phyloP scores from a whole-genome alignment of 2,329 filamentous ascomycete species.

The Xylaria sp. region DNA sequence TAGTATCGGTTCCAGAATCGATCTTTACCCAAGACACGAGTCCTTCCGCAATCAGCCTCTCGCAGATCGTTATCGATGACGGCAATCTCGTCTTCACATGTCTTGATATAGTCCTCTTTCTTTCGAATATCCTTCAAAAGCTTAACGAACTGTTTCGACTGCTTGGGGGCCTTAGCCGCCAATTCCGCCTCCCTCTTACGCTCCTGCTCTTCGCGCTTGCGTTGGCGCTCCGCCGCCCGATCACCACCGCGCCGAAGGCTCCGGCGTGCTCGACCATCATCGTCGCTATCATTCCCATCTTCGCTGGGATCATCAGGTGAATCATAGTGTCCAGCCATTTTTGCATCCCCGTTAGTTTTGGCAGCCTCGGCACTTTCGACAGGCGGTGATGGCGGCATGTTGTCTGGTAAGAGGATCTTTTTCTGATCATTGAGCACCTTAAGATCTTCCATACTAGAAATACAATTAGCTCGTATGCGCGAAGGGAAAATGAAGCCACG shows the following conservation, averaged over 20 bases:
- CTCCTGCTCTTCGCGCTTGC: slow-evolving; percentile 79
- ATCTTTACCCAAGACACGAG: slow-evolving; percentile 89
- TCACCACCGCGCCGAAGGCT: slow-evolving; percentile 72
- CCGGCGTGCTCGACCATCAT: slow-evolving; percentile 66
- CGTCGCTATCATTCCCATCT: slow-evolving; percentile 75
- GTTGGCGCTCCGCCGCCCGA: slow-evolving; percentile 76
- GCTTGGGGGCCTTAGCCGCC: slow-evolving; percentile 75
- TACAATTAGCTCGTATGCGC: slow-evolving; percentile 24
- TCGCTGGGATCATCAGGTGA: slow-evolving; percentile 68
- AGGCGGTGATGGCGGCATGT: slow-evolving; percentile 72
- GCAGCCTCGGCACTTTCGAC: slow-evolving; percentile 55
- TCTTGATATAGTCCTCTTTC: slow-evolving; percentile 81
- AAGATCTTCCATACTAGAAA: slow-evolving; percentile 73
- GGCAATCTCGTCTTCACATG: slow-evolving; percentile 86
- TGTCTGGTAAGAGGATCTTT: slow-evolving; percentile 78
- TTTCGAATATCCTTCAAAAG: slow-evolving; percentile 89
- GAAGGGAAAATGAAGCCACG: neutral
- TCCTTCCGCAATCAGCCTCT: slow-evolving; percentile 92
- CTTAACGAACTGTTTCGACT: slow-evolving; percentile 89
- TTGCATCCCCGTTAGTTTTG: slow-evolving; percentile 67
- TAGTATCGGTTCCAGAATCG: slow-evolving; percentile 99
- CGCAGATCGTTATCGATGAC: slow-evolving; percentile 91
- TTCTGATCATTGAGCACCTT: slow-evolving; percentile 77
- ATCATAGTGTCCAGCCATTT: slow-evolving; percentile 73
- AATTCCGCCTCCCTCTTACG: slow-evolving; percentile 75